Evolutionary conservation across 768 basidiomycete species (phyloP), one percentile per base, ranked within the genome.

Genomic region (Cubamyces lactineus): DNA sequence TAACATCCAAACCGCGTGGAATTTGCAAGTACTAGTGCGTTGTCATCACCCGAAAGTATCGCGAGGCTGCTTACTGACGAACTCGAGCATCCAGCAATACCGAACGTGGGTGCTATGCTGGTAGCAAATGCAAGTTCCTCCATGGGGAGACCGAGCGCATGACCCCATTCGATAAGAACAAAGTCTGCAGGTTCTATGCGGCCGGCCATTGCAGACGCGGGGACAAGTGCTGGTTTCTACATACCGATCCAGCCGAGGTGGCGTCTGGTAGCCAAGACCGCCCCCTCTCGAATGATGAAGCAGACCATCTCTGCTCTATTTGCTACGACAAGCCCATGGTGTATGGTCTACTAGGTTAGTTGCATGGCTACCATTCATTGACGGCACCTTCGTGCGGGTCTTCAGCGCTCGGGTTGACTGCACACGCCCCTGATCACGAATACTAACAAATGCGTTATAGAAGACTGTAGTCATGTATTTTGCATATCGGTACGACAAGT

Each of bases 381-480:
- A 6, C 34, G 9, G 9, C 34, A 6, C 67, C 80, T 59, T 21
- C 2, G 53, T 53, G 17, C 17, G 16, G 30, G 17, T 3, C 19
- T 34, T 17, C n/a, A 17, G 24, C 48, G 30, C 11, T 49, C 28
- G 62, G 45, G 34, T 34, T 11, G 34, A 34, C 34, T 34, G 9
- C 9, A 34, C 34, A 34, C 11, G 34, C 34, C 34, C 34, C 34
- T 39, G 9, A 59, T 38, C 34, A 38, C 41, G 41, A 57, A 62
- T 59, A n/a, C 61, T 69, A 65, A 47, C 16, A 38, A 19, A 23
- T 48, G 28, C 4, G 12, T 52, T 16, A 41, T 62, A 92, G 90
- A 73, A 21, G 86, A 85, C 34, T 94, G 92, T 70, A 87, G 82
- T 63, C 92, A 94, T 72, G 76, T 91, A 50, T 93, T 92, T 72